Evolutionary conservation across 805 yeast genomes (phyloP), one percentile per base, ranked within the genome.

Genomic region (Starmerella apis): DNA sequence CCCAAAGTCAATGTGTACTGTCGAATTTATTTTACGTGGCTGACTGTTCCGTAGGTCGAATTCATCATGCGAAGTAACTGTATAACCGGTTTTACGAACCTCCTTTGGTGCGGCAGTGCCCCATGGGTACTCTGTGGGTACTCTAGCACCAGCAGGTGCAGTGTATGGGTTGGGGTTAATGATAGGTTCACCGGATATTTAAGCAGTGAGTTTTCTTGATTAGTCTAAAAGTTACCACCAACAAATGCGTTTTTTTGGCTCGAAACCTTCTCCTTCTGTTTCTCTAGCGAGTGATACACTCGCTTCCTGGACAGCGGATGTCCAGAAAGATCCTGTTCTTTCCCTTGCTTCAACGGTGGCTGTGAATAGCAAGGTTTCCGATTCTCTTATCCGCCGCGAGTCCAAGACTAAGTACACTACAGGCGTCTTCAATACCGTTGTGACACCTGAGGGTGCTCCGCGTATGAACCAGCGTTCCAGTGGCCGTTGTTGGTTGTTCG

Each of bases 401-500:
- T 47, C 54, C 39, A 55, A 55, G 46, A 44, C 54, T 35, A 39
- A 41, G 35, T 39, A 52, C 58, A 56, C 58, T 23, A 53, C 54
- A 25, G 60, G 71, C 30, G 66, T 70, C 7, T 76, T 73, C 68
- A 70, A 69, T 61, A 57, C 65, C 50, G 65, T 63, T 48, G 70
- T 76, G 31, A 68, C 68, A 39, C 66, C 68, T 3, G 79, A 77
- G 58, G 82, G 81, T 3, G 59, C 76, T 1, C 87, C 88, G 23
- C 73, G 82, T 16, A 80, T 83, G 48, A 80, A 81, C 66, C 95
- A 86, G 69, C 75, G 76, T 59, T 65, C 77, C 10, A 77, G 86
- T 20, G 95, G 95, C 27, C 71, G 94, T 59, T 86, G 95, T 67
- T 86, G 95, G 95, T 73, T 86, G 53, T 86, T 86, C 65, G 95